These are phyloP conservation scores for Colletotrichum destructivum DNA, from an alignment of 2,329 filamentous ascomycete genomes.

Conservation along the genomic window DNA sequence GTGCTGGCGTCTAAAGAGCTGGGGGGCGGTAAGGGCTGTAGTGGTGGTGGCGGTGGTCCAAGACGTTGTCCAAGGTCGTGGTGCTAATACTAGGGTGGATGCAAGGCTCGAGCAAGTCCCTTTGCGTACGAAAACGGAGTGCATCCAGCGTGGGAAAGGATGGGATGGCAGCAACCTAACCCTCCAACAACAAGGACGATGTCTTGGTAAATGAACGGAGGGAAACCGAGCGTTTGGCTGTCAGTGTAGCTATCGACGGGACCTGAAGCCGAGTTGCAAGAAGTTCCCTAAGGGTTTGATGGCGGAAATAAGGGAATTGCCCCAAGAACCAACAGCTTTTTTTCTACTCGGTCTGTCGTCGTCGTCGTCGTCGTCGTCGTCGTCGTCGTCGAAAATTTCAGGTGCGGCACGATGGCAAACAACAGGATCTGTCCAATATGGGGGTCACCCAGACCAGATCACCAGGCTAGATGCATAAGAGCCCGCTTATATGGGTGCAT, in stretches of 20 bases:
- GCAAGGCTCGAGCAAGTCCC: slow-evolving; percentile 41
- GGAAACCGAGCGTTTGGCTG: slow-evolving; percentile 15
- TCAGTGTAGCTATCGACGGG: neutral
- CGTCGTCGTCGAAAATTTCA: slow-evolving; percentile 29
- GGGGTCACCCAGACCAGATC: slow-evolving; percentile 35
- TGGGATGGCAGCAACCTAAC: slow-evolving; percentile 31
- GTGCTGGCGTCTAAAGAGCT: slow-evolving; percentile 28
- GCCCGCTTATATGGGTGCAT: slow-evolving; percentile 38
- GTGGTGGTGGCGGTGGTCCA: slow-evolving; percentile 8
- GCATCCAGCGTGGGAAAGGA: slow-evolving; percentile 35
- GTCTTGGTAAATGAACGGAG: slow-evolving; percentile 20
- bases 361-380: slow-evolving; percentile 8
- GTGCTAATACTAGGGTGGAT: slow-evolving; percentile 35
- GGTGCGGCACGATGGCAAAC: slow-evolving; percentile 30
- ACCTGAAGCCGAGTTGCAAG: slow-evolving; percentile 21
- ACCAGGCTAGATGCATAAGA: slow-evolving; percentile 43
- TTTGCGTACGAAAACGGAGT: slow-evolving; percentile 36
- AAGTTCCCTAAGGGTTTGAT: slow-evolving; percentile 2
- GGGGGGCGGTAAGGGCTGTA: slow-evolving; percentile 8
- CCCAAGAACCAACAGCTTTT: slow-evolving; percentile 9
- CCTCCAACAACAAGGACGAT: slow-evolving; percentile 20
- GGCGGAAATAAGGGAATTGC: neutral
- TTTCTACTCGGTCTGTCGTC: neutral
- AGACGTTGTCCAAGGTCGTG: slow-evolving; percentile 25
- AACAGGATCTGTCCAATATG: slow-evolving; percentile 39